Evolutionary conservation across 208 protist species (phyloP), one percentile per base, ranked within the genome.

Genomic region (Naegleria lovaniensis): DNA sequence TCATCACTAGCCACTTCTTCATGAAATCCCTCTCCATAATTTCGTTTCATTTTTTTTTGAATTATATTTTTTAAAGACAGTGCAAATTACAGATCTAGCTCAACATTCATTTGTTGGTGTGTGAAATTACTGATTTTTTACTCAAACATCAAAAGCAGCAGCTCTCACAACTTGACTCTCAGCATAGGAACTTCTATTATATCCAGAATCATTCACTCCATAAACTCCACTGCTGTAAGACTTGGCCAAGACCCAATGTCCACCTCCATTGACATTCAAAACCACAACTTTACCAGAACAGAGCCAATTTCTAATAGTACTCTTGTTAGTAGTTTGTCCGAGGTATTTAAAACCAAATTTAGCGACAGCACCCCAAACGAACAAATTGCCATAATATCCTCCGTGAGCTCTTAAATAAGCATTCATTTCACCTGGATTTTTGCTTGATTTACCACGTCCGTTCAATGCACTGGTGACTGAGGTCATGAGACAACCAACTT

Each of bases 401-500:
- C 90, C 83, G 55, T 91, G 16, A 7, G 9, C 39, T 9, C 3
- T 55, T 13, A 91, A 38, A 29, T 19, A 91, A 25, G 19, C 22
- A 15, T 91, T 91, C 39, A 91, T 51, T 41, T 33, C 48, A 55
- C 83, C 83, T 88, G 90, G 90, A 13, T 90, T 91, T 13, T 19
- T 22, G 4, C 1, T 19, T 5, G 7, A 90, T 33, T 51, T 91
- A 22, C 87, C 58, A 39, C 48, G 19, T 38, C 87, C 59, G 11
- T 79, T 88, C 16, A 91, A 52, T 16, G 90, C 90, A 0, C 43
- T 90, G 16, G 83, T 29, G 33, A 88, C 87, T 38, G 90, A 91
- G 11, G 5, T 89, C 83, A 91, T 91, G 5, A 85, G n/a, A 55
- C 90, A 91, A 52, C 90, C 90, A 91, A 85, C 38, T 67, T 90